A percentile compares a stretch with the other conserved stretches of the same genome.
Conservation (phyloP, 768 basidiomycete species). For the Tricholoma saponaceum region DNA sequence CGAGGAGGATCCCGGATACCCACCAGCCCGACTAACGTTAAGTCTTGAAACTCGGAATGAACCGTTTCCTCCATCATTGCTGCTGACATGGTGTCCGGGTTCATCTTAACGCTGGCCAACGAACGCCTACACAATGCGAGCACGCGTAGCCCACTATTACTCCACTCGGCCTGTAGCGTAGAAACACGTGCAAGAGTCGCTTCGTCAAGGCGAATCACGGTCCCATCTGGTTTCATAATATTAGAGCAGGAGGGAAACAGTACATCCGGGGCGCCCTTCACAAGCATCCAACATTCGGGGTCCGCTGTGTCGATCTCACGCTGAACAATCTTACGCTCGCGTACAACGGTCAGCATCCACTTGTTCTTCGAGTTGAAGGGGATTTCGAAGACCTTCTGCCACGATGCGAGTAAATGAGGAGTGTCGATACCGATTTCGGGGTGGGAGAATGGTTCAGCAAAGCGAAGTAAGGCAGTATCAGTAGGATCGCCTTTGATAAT, state of each 20-base stretch:
- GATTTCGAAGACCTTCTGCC: neutral
- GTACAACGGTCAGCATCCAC: neutral
- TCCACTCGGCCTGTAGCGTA: slow-evolving; percentile 43
- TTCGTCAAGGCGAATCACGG: slow-evolving; percentile 27
- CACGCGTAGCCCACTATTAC: slow-evolving; percentile 57
- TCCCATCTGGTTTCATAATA: slow-evolving; percentile 34
- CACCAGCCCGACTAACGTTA: slow-evolving; percentile 51
- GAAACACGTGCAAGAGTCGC: slow-evolving; percentile 24
- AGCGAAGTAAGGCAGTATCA: slow-evolving; percentile 52
- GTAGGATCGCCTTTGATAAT: slow-evolving; percentile 53
- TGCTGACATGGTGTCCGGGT: slow-evolving; percentile 38
- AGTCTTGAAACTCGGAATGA: slow-evolving; percentile 32
- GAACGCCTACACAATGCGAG: slow-evolving; percentile 48
- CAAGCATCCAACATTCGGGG: slow-evolving; percentile 2
- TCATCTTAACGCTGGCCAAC: slow-evolving; percentile 27
- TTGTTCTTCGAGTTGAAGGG: slow-evolving; percentile 1
- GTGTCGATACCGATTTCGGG: slow-evolving; percentile 11
- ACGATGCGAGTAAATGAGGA: neutral
- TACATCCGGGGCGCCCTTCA: slow-evolving; percentile 45
- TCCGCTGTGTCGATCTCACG: neutral
- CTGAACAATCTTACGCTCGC: neutral
- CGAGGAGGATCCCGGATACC: slow-evolving; percentile 59
- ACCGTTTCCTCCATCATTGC: slow-evolving; percentile 18
- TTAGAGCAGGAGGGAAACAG: slow-evolving; percentile 37
- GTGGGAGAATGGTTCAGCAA: slow-evolving; percentile 32